A percentile compares a stretch with the other conserved stretches of the same genome.
These are phyloP conservation scores for Ehretia macrophylla DNA, from an alignment of 257 asterid genomes.

Conservation along the genomic window DNA sequence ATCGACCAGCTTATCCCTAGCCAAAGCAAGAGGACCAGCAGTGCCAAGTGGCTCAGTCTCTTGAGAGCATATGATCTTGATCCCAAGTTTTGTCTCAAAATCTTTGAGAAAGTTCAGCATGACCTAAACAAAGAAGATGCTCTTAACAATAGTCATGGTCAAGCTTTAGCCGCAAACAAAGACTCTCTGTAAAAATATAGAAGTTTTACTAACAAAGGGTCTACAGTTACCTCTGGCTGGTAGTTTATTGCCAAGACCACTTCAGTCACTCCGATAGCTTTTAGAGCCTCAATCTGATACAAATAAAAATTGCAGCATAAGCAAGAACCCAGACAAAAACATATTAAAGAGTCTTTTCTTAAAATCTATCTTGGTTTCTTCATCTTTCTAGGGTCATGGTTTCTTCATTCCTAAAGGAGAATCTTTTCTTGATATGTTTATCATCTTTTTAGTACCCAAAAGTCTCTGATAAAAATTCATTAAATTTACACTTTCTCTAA, in stretches of 20 bases:
- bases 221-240: constrained; percentile 74
- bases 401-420: too few species aligned
- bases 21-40: constrained; percentile 99
- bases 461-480: too few species aligned
- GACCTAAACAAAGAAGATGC: constrained; percentile 38
- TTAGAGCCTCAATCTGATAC: constrained; percentile 83
- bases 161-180: background rate
- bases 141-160: background rate
- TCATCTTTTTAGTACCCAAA: too few species aligned
- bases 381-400: too few species aligned
- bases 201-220: background rate
- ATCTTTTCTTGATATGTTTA: too few species aligned
- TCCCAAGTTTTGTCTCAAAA: constrained; percentile 85
- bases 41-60: constrained; percentile 99
- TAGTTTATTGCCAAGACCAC: constrained; percentile 93
- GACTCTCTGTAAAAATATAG: background rate
- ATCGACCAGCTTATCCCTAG: constrained; percentile 82
- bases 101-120: constrained; percentile 96
- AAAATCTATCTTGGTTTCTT: too few species aligned
- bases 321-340: constrained; percentile 11
- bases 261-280: constrained; percentile 90
- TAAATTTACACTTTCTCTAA: too few species aligned
- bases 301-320: constrained; percentile 14
- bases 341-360: background rate
- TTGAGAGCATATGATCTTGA: constrained; percentile 89